A percentile compares a stretch with the other conserved stretches of the same genome.
Conservation (phyloP, 163 green algal genomes). For the Scenedesmus sp. region DNA sequence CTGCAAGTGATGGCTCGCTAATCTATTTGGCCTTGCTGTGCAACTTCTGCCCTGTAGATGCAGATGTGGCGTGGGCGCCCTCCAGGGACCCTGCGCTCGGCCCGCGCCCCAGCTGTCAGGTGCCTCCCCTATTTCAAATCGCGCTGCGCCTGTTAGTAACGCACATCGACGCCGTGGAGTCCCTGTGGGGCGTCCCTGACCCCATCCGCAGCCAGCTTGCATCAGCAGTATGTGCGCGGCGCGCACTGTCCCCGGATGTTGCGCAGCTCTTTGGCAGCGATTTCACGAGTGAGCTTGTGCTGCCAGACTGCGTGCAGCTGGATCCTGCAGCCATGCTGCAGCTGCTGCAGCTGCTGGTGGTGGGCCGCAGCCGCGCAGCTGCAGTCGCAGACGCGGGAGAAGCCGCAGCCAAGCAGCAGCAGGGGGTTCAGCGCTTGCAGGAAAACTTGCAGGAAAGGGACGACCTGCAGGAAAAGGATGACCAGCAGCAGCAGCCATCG, state of each 20-base stretch:
- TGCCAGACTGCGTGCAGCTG: constrained; percentile 75
- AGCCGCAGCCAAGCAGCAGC: neutral
- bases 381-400: neutral
- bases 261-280: constrained; percentile 69
- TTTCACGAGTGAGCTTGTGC: constrained; percentile 63
- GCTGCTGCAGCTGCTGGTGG: constrained; percentile 28
- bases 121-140: constrained; percentile 58
- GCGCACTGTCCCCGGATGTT: constrained; percentile 34
- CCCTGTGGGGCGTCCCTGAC: constrained; percentile 76
- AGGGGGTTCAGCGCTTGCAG: neutral
- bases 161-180: constrained; percentile 77
- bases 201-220: constrained; percentile 65
- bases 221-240: constrained; percentile 33
- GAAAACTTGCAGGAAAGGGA: neutral
- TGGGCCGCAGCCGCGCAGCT: neutral
- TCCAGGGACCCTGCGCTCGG: constrained; percentile 57
- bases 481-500: neutral
- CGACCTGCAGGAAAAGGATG: neutral
- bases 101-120: constrained; percentile 17
- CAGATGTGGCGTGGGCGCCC: constrained; percentile 62
- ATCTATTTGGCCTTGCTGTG: neutral
- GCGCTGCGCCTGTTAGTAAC: constrained; percentile 65
- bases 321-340: constrained; percentile 23
- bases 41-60: neutral
- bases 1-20: neutral